Conservation (phyloP, 345 rosid species). For the Eutrema japonicum region DNA sequence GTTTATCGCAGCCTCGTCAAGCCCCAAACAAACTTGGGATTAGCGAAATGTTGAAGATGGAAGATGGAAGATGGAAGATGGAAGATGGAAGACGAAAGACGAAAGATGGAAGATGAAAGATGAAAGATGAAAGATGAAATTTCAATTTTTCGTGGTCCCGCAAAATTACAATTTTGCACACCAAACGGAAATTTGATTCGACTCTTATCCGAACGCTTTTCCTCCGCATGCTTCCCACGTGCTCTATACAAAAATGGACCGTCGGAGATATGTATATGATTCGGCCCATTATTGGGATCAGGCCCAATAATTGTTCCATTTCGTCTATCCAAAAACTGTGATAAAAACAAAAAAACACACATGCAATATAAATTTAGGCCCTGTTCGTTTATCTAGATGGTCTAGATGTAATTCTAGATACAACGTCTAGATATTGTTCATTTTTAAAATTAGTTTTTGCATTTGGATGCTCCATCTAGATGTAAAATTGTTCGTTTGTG, state of each 20-base stretch:
- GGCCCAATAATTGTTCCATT: neutral
- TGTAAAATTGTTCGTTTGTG: no score
- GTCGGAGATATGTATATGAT: neutral
- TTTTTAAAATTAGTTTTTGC: no score
- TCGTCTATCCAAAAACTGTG: no score
- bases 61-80: no score
- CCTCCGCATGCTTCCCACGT: constrained; percentile 33
- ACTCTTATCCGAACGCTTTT: constrained; percentile 18
- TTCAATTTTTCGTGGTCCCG: constrained; percentile 35
- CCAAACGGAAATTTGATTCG: neutral
- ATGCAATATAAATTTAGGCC: no score
- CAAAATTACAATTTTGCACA: constrained; percentile 17
- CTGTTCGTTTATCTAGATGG: no score
- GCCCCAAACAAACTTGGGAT: neutral
- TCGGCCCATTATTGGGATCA: neutral
- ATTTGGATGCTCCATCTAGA: no score
- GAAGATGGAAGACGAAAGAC: neutral
- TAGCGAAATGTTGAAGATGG: neutral
- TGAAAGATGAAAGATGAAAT: neutral
- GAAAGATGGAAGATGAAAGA: no score
- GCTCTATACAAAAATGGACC: neutral
- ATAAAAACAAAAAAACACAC: no score
- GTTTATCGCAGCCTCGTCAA: constrained; percentile 22
- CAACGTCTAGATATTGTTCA: no score
- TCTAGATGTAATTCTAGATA: no score